Conservation (phyloP, 2,329 filamentous ascomycete genomes). For the Nannizziopsis arthrosporioides region DNA sequence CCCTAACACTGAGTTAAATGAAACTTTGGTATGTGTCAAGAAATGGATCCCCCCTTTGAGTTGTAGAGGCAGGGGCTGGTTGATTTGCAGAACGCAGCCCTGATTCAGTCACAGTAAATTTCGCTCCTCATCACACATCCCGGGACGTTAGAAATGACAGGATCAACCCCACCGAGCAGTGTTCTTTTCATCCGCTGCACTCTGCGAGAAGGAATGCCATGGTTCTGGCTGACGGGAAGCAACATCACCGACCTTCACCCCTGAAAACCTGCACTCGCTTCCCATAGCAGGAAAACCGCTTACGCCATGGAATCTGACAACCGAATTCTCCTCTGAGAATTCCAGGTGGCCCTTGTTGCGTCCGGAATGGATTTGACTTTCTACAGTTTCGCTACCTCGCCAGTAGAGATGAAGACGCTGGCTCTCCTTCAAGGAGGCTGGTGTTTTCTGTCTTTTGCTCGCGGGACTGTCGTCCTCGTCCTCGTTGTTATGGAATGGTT, state of each 20-base stretch:
- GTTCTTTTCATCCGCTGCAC: neutral
- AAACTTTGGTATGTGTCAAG: too few species aligned
- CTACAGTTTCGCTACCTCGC: constrained; percentile 13
- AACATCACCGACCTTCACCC: constrained; percentile 9
- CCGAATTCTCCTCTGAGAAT: constrained; percentile 7
- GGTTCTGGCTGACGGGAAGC: constrained; percentile 3
- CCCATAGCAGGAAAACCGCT: constrained; percentile 14
- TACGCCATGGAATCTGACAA: constrained; percentile 13
- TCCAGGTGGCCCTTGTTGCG: constrained; percentile 13
- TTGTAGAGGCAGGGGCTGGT: too few species aligned
- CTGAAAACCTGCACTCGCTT: constrained; percentile 10
- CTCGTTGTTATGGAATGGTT: constrained; percentile 1
- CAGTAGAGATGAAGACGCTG: constrained; percentile 14
- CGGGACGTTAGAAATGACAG: neutral
- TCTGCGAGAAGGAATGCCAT: constrained; percentile 12
- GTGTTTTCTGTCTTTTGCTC: constrained; percentile 5
- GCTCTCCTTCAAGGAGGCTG: neutral
- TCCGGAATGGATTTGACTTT: constrained; percentile 10
- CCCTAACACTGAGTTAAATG: too few species aligned
- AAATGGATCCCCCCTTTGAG: too few species aligned
- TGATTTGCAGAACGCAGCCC: neutral
- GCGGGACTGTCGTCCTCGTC: constrained; percentile 7
- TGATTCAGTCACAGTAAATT: too few species aligned
- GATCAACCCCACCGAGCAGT: constrained; percentile 8
- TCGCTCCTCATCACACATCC: neutral